Evolutionary conservation across 1,139 yeast species (phyloP), one percentile per base, ranked within the genome.

Genomic region (Debaryomycetaceae sp.): DNA sequence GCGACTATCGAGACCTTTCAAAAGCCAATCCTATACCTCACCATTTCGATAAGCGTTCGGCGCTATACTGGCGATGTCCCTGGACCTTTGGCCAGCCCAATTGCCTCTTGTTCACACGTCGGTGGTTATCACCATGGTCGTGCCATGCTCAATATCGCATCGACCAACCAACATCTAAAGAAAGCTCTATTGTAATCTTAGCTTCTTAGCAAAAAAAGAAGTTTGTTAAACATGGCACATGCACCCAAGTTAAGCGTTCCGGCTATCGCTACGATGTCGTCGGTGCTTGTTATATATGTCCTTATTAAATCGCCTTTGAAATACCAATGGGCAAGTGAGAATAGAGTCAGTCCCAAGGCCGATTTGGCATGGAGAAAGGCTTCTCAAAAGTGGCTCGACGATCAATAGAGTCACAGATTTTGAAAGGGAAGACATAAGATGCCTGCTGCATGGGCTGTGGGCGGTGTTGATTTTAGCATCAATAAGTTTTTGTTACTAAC

Each of bases 351-450:
- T 55, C 79, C 79, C 37, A 74, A 74, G 60, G 76, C 78, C 38
- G 79, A 74, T 49, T 70, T 73, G 54, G 77, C 78, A n/a, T 74
- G 77, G 76, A 73, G 79, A 66, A 71, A 68, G 52, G 72, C 76
- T 45, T 72, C 78, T 39, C 70, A 70, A 48, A 67, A 70, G 53
- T 74, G 79, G 79, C 65, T 74, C 49, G 75, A 73, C 44, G 60
- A 62, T 47, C 60, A 65, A 42, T 44, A 43, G 42, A 27, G 31
- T 4, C 20, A 17, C 20, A 17, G 20, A 17, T 17, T 17, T 2
- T 17, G 20, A 17, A 17, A 4, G 20, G 20, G 20, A 17, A 17
- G 20, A 17, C 20, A 17, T 11, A 4, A 27, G 8, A 27, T 11
- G 31, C 8, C 31, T 27, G 11, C 4, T 27, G 31, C 31, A 27